Evolutionary conservation across 2,329 filamentous ascomycete species (phyloP).

Genomic region (Cordyceps pruinosa): DNA sequence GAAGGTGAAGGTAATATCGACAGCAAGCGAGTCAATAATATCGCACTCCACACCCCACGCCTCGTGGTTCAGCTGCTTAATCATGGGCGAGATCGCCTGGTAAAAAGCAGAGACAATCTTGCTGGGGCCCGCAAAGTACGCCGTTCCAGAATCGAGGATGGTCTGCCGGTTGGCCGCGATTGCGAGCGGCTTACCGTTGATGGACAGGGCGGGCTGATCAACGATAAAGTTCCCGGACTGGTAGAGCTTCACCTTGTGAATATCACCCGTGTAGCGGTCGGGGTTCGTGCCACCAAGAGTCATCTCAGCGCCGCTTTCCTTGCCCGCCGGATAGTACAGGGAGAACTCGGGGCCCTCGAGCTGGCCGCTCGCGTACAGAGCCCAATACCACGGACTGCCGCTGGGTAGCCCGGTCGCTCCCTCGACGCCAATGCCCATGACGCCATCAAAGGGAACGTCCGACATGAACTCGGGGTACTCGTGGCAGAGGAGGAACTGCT

Average conservation of each 20-base stretch:
- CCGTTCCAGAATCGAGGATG: conserved; percentile 27
- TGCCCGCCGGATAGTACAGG: conserved; percentile 21
- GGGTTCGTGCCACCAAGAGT: conserved; percentile 28
- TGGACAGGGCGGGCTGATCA: conserved; percentile 17
- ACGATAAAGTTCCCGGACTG: conserved; percentile 13
- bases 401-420: conserved; percentile 14
- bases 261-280: conserved; percentile 22
- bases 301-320: conserved; percentile 20
- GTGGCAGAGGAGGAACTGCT: conserved; percentile 26
- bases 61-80: conserved; percentile 25
- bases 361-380: conserved; percentile 20
- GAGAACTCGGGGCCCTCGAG: conserved; percentile 23
- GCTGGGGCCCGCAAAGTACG: conserved; percentile 26
- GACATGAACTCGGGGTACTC: conserved; percentile 22
- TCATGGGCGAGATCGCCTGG: conserved; percentile 23
- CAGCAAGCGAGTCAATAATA: conserved; percentile 21
- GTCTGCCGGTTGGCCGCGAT: conserved; percentile 14
- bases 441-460: conserved; percentile 23
- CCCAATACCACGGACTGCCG: conserved; percentile 22
- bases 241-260: conserved; percentile 21
- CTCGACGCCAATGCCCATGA: conserved; percentile 24
- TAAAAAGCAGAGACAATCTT: conserved; percentile 23
- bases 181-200: conserved; percentile 18
- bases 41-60: conserved; percentile 29
- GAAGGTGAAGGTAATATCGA: conserved; percentile 25